Conservation (phyloP, 805 yeast genomes). For the Aciculoconidium aculeatum region DNA sequence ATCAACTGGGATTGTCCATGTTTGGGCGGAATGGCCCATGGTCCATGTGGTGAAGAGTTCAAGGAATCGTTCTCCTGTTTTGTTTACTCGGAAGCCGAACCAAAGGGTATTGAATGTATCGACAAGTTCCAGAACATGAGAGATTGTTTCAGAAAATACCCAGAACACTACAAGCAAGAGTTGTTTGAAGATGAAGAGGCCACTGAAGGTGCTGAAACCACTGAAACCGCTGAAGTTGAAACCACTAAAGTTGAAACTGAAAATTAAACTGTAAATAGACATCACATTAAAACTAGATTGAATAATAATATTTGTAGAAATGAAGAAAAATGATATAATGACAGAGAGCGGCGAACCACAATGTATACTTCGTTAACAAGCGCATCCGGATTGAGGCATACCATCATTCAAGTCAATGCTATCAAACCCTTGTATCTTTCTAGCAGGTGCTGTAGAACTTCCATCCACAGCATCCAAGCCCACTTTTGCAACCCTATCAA, state of each 20-base stretch:
- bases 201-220: slow-evolving; percentile 5
- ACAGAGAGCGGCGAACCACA: too few species aligned
- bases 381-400: slow-evolving; percentile 12
- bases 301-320: slow-evolving; percentile 2
- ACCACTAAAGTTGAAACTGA: not conserved
- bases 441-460: slow-evolving; percentile 4
- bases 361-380: slow-evolving; percentile 13
- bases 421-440: slow-evolving; percentile 24
- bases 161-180: slow-evolving; percentile 92
- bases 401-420: slow-evolving; percentile 20
- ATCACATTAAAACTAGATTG: not conserved
- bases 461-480: slow-evolving; percentile 19
- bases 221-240: not conserved
- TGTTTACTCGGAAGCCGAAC: slow-evolving; percentile 88
- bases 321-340: not conserved
- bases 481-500: slow-evolving; percentile 30
- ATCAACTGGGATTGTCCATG: slow-evolving; percentile 99
- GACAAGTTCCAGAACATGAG: slow-evolving; percentile 90
- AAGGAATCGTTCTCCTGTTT: slow-evolving; percentile 93
- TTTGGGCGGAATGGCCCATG: slow-evolving; percentile 97
- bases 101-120: slow-evolving; percentile 94
- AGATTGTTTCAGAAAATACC: slow-evolving; percentile 85
- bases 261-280: slow-evolving; percentile 4
- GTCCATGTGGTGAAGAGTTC: slow-evolving; percentile 97
- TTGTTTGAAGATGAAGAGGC: slow-evolving; percentile 59